A percentile compares a stretch with the other conserved stretches of the same genome.
Evolutionary conservation across 1,139 yeast genomes (phyloP).

Genomic region (Taphrina confusa): DNA sequence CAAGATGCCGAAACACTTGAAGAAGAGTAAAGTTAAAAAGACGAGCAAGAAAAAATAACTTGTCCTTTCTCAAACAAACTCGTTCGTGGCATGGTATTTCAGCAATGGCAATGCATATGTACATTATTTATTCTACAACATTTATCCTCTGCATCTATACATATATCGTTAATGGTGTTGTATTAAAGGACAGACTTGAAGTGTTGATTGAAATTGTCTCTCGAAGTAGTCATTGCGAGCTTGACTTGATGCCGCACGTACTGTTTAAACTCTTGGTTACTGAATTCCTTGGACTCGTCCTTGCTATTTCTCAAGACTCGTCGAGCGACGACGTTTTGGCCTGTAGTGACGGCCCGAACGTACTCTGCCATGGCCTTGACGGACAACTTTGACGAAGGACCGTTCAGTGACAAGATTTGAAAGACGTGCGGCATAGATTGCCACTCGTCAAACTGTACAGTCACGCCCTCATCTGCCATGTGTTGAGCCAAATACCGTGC

Average conservation of each 20-base stretch:
- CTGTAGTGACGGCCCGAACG: slow-evolving; percentile 10
- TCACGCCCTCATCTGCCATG: slow-evolving; percentile 12
- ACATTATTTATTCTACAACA: neutral
- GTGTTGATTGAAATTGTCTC: slow-evolving; percentile 1
- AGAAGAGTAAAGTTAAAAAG: slow-evolving; percentile 53
- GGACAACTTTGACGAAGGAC: slow-evolving; percentile 4
- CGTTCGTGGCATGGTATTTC: neutral
- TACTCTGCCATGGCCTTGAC: slow-evolving; percentile 19
- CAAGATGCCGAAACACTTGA: slow-evolving; percentile 87
- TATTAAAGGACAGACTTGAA: slow-evolving; percentile 13
- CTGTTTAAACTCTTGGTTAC: neutral
- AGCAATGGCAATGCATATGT: neutral
- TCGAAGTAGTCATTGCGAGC: slow-evolving; percentile 8
- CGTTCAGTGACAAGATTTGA: slow-evolving; percentile 15
- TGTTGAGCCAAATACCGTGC: slow-evolving; percentile 29
- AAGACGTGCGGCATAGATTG: slow-evolving; percentile 35
- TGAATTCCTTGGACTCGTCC: neutral
- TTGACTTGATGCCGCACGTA: slow-evolving; percentile 3
- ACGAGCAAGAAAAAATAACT: slow-evolving; percentile 31
- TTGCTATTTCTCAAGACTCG: slow-evolving; percentile 11
- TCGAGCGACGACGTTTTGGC: neutral
- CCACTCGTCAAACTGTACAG: slow-evolving; percentile 24
- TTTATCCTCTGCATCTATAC: too few relatives aligned
- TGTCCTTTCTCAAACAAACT: neutral
- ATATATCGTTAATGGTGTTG: too few relatives aligned